Evolutionary conservation across 768 basidiomycete species (phyloP).

Genomic region (Boletus rex-veris): DNA sequence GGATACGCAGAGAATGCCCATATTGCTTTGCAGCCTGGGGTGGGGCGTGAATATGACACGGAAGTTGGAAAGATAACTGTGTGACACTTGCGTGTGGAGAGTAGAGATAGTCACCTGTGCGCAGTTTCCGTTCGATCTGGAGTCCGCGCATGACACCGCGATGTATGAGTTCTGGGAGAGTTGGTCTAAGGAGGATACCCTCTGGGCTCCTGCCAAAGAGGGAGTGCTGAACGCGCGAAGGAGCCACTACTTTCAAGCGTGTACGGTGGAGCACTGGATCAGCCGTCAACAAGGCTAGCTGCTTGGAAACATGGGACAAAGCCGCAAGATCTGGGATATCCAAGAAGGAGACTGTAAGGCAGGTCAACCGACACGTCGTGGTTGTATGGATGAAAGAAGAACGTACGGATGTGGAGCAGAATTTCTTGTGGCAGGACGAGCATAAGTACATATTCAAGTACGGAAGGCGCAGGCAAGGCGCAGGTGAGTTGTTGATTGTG

Average conservation of each 20-base stretch:
- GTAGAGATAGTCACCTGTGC: constrained; percentile 62
- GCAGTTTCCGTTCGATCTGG: constrained; percentile 62
- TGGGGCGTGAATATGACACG: constrained; percentile 5
- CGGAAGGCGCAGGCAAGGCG: too few species aligned
- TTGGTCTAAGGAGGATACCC: constrained; percentile 59
- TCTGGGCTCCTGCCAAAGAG: constrained; percentile 57
- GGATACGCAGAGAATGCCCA: constrained; percentile 51
- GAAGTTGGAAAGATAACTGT: neutral
- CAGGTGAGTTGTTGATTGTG: neutral
- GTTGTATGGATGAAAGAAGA: neutral
- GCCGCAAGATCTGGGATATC: constrained; percentile 68
- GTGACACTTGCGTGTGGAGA: constrained; percentile 47
- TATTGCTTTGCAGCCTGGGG: constrained; percentile 65
- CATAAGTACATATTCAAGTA: constrained; percentile 9
- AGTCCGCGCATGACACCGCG: constrained; percentile 69
- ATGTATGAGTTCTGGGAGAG: constrained; percentile 62
- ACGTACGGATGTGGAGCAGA: constrained; percentile 55
- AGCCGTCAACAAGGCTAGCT: constrained; percentile 47
- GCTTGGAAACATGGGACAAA: constrained; percentile 46
- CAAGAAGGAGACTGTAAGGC: constrained; percentile 56
- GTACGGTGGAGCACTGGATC: constrained; percentile 64
- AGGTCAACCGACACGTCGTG: neutral
- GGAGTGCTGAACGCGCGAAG: constrained; percentile 64
- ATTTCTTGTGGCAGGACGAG: constrained; percentile 53
- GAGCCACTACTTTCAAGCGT: constrained; percentile 58